These are phyloP conservation scores for Malus hybrid DNA, from an alignment of 331 rosid genomes.

Conservation along the genomic window DNA sequence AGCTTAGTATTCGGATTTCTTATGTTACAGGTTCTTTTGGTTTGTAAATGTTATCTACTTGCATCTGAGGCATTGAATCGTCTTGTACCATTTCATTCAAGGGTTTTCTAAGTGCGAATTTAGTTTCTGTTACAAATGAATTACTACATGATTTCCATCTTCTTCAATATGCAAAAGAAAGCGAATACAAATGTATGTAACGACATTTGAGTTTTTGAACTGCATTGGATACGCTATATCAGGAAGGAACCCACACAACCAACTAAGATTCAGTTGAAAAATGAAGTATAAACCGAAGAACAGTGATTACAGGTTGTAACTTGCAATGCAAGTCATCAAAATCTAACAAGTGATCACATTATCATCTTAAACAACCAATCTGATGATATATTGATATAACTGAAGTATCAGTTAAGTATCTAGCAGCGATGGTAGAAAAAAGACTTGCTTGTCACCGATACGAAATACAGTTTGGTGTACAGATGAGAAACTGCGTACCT, in stretches of 20 bases:
- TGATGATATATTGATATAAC: background rate
- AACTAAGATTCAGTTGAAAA: background rate
- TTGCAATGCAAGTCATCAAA: background rate
- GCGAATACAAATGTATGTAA: background rate
- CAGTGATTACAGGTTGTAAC: background rate
- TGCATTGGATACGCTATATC: background rate
- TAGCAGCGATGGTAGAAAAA: background rate
- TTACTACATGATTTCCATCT: background rate
- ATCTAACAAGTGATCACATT: background rate
- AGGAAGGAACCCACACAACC: background rate
- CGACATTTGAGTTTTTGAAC: background rate
- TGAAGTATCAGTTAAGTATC: background rate
- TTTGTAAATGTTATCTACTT: background rate
- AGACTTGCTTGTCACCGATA: slow-evolving; percentile 19
- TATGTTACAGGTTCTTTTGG: too few species aligned
- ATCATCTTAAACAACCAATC: background rate
- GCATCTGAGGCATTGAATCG: background rate
- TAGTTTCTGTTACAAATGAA: background rate
- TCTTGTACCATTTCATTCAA: background rate
- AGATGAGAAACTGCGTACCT: slow-evolving; percentile 13
- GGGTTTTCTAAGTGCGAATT: background rate
- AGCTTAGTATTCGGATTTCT: too few species aligned
- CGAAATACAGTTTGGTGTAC: slow-evolving; percentile 10
- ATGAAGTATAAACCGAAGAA: background rate
- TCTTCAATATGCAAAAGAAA: background rate